Conservation (phyloP, 2,329 filamentous ascomycete genomes). For the Cytospora leucostoma region DNA sequence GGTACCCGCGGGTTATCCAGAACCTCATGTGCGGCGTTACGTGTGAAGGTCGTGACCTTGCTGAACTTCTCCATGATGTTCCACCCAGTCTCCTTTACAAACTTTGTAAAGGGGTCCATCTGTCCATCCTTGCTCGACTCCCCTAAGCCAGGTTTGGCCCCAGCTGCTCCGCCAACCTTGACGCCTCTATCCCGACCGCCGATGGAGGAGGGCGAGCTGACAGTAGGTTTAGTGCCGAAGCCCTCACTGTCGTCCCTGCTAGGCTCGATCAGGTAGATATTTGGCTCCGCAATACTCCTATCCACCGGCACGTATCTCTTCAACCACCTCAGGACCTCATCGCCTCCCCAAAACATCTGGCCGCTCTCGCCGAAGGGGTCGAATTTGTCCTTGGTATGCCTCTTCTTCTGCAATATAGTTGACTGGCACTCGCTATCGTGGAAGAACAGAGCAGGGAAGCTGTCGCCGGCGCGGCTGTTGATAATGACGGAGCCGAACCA, state of each 20-base stretch:
- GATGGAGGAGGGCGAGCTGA: slow-evolving; percentile 45
- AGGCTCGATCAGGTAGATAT: slow-evolving; percentile 88
- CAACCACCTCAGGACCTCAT: slow-evolving; percentile 91
- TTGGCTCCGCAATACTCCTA: slow-evolving; percentile 81
- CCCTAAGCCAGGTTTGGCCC: slow-evolving; percentile 34
- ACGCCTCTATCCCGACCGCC: slow-evolving; percentile 42
- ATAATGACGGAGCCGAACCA: slow-evolving; percentile 97
- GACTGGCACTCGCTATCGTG: slow-evolving; percentile 96
- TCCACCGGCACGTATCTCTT: slow-evolving; percentile 82
- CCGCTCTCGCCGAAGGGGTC: slow-evolving; percentile 86
- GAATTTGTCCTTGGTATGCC: slow-evolving; percentile 78
- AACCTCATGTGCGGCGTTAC: slow-evolving; percentile 87
- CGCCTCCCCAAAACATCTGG: slow-evolving; percentile 94
- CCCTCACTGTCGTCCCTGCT: slow-evolving; percentile 78
- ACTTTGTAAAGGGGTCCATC: slow-evolving; percentile 93
- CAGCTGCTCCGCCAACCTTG: slow-evolving; percentile 39
- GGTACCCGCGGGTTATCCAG: slow-evolving; percentile 90
- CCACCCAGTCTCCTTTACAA: slow-evolving; percentile 93
- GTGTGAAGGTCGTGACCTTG: slow-evolving; percentile 94
- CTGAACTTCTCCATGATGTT: slow-evolving; percentile 95
- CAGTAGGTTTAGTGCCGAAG: slow-evolving; percentile 68
- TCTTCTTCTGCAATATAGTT: slow-evolving; percentile 92
- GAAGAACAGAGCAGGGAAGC: slow-evolving; percentile 94
- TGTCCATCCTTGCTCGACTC: slow-evolving; percentile 61
- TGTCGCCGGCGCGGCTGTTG: slow-evolving; percentile 87